Conservation (phyloP, 75 land plant species). For the Pinus tabuliformis region DNA sequence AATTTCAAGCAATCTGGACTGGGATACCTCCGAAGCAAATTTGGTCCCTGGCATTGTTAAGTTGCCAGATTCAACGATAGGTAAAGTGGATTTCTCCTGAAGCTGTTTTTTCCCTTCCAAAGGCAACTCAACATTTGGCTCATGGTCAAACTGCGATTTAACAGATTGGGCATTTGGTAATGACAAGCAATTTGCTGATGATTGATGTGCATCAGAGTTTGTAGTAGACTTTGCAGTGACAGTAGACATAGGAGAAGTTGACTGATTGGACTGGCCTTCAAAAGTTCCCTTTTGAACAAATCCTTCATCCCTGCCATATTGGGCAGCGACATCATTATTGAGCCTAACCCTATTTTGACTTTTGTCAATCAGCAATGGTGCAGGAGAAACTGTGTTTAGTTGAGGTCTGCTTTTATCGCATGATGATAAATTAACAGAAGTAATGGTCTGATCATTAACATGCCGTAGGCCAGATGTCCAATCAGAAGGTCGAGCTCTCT, state of each 20-base stretch:
- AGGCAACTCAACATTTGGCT: neutral
- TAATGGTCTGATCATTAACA: conserved; percentile 67
- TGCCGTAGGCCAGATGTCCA: conserved; percentile 62
- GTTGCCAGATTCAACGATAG: conserved; percentile 1
- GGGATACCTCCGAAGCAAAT: conserved; percentile 13
- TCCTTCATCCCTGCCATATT: conserved; percentile 5
- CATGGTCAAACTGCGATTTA: neutral
- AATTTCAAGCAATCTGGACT: conserved; percentile 17
- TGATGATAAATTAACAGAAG: conserved; percentile 26
- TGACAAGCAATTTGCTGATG: neutral
- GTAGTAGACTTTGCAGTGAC: neutral
- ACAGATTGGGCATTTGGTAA: neutral
- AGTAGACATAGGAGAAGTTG: neutral
- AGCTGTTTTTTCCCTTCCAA: neutral
- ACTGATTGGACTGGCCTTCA: neutral
- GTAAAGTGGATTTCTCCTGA: neutral
- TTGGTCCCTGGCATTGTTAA: neutral
- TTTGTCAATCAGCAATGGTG: neutral
- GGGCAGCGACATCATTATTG: neutral
- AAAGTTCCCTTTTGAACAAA: neutral
- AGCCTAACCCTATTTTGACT: neutral
- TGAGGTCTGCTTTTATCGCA: conserved; percentile 8
- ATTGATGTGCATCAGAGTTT: conserved; percentile 1
- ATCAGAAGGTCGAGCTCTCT: conserved; percentile 51
- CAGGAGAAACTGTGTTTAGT: neutral